A percentile compares a stretch with the other conserved stretches of the same genome.
phyloP scores from a whole-genome alignment of 1,284 basidiomycete species.

The Lentinula novae-zelandiae region DNA sequence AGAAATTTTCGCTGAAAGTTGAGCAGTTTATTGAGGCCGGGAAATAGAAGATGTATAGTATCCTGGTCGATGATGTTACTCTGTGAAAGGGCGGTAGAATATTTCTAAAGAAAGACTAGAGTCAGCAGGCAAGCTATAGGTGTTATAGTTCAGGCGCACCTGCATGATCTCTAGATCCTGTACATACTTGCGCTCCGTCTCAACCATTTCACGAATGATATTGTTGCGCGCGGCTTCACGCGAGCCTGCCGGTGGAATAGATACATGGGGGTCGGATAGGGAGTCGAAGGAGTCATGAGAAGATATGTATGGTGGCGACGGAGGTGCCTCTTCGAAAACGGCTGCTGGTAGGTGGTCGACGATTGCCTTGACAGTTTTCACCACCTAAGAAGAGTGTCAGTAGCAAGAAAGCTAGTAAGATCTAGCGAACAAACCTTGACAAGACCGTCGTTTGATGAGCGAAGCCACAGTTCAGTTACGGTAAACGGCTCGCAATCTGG shows the following conservation, averaged over 20 bases:
- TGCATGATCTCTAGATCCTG: constrained; percentile 97
- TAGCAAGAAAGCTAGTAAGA: constrained; percentile 5
- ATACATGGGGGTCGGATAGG: constrained; percentile 38
- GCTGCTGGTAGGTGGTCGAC: constrained; percentile 79
- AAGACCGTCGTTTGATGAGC: constrained; percentile 89
- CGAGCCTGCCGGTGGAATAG: constrained; percentile 43
- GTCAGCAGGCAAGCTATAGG: constrained; percentile 3
- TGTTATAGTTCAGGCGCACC: constrained; percentile 43
- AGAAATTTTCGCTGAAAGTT: constrained; percentile 98
- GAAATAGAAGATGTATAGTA: constrained; percentile 94
- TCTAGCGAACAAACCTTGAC: constrained; percentile 71
- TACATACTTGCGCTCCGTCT: constrained; percentile 97
- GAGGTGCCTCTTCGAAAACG: constrained; percentile 64
- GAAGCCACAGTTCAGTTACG: constrained; percentile 86
- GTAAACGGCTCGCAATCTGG: constrained; percentile 73
- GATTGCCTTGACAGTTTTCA: constrained; percentile 88
- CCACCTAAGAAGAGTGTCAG: constrained; percentile 52
- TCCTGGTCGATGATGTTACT: constrained; percentile 88
- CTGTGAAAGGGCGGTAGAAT: constrained; percentile 75
- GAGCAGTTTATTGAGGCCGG: constrained; percentile 91
- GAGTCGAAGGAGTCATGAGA: constrained; percentile 62
- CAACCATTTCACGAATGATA: constrained; percentile 84
- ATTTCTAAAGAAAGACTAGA: constrained; percentile 52
- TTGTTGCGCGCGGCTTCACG: constrained; percentile 72
- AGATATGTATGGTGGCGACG: constrained; percentile 50